These are phyloP conservation scores for Spathaspora sp. DNA, from an alignment of 805 yeast genomes.

Conservation along the genomic window DNA sequence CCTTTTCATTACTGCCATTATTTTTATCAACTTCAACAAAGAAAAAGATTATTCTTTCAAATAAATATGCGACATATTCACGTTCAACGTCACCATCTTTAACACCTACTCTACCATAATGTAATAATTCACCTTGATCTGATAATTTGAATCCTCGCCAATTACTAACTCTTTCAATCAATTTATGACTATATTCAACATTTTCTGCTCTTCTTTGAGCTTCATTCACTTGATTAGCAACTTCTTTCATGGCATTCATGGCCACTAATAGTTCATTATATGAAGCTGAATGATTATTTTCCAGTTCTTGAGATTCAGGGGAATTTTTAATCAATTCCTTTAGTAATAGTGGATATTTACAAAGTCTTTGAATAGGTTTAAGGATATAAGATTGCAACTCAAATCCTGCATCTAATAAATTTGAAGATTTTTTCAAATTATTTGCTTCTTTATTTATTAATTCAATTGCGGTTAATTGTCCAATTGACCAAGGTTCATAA, in stretches of 20 bases:
- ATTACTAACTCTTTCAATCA: slow-evolving; percentile 73
- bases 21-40: slow-evolving; percentile 26
- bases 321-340: slow-evolving; percentile 70
- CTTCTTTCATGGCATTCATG: slow-evolving; percentile 69
- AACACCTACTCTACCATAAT: slow-evolving; percentile 67
- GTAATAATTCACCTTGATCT: slow-evolving; percentile 81
- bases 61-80: slow-evolving; percentile 85
- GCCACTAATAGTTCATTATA: slow-evolving; percentile 72
- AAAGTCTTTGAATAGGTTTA: slow-evolving; percentile 94
- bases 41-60: slow-evolving; percentile 62
- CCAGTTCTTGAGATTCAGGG: slow-evolving; percentile 25
- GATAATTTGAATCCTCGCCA: slow-evolving; percentile 87
- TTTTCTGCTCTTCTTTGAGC: slow-evolving; percentile 92
- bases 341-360: slow-evolving; percentile 86
- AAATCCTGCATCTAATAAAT: slow-evolving; percentile 74
- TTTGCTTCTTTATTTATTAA: slow-evolving; percentile 63
- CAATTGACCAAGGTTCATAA: slow-evolving; percentile 93
- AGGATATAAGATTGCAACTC: slow-evolving; percentile 86
- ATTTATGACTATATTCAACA: slow-evolving; percentile 60
- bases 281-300: slow-evolving; percentile 17
- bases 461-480: slow-evolving; percentile 84
- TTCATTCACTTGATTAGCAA: slow-evolving; percentile 86
- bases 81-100: slow-evolving; percentile 70
- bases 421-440: slow-evolving; percentile 51
- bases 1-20: slow-evolving; percentile 18